These are phyloP conservation scores for Aspergillus ibericus DNA, from an alignment of 2,329 filamentous ascomycete species.

Conservation along the genomic window DNA sequence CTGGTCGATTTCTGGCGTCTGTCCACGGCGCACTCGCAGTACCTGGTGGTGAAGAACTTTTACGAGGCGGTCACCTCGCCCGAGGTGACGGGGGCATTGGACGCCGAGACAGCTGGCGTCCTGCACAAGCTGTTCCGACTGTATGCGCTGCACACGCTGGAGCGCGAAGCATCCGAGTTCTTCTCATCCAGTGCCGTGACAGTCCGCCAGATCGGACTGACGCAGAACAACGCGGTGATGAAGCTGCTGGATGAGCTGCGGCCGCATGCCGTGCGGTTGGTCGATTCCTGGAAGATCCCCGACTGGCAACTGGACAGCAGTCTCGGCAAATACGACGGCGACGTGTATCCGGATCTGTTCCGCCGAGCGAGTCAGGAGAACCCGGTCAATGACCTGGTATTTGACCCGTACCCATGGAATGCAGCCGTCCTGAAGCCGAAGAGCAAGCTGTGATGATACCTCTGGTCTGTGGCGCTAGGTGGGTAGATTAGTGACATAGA, in stretches of 20 bases:
- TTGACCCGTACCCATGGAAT: constrained; percentile 70
- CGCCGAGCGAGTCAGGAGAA: constrained; percentile 70
- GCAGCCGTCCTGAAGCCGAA: constrained; percentile 56
- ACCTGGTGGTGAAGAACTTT: constrained; percentile 77
- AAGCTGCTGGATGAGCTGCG: constrained; percentile 69
- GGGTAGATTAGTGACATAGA: constrained; percentile 2
- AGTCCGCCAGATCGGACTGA: constrained; percentile 69
- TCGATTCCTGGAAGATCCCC: constrained; percentile 74
- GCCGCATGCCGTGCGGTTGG: constrained; percentile 69
- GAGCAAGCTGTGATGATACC: constrained; percentile 38
- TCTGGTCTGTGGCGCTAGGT: neutral
- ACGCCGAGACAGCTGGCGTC: constrained; percentile 57
- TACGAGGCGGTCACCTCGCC: constrained; percentile 65
- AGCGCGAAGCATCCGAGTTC: constrained; percentile 70
- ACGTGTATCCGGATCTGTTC: constrained; percentile 78
- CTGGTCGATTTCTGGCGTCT: constrained; percentile 77
- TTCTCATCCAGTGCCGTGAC: constrained; percentile 69
- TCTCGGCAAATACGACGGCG: constrained; percentile 69
- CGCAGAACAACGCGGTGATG: constrained; percentile 67
- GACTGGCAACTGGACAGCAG: constrained; percentile 76
- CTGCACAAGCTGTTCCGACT: constrained; percentile 68
- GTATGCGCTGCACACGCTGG: constrained; percentile 65
- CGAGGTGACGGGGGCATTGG: constrained; percentile 54
- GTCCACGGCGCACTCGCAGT: constrained; percentile 72
- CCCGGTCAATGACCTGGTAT: constrained; percentile 68